Percentiles rank a stretch among this genome's conserved stretches.
These are phyloP conservation scores for Microcyclospora tardicrescens DNA, from an alignment of 2,329 filamentous ascomycete genomes.

Conservation along the genomic window DNA sequence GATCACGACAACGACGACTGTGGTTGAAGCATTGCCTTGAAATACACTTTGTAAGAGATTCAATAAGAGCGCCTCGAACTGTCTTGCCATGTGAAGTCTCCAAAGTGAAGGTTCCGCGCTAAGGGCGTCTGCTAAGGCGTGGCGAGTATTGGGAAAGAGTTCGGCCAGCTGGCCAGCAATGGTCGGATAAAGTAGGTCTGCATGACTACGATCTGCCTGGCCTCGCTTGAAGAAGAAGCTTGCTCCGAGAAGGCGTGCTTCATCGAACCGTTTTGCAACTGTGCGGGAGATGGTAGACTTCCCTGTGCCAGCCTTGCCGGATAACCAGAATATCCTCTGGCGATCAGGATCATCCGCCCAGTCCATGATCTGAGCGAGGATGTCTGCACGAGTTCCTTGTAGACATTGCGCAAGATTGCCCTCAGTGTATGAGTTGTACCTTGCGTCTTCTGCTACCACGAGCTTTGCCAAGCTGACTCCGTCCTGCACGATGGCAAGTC, in stretches of 20 bases:
- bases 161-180: slow-evolving; percentile 6
- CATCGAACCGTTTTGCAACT: slow-evolving; percentile 10
- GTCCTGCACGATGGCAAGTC: background rate
- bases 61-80: no score
- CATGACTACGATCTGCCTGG: slow-evolving; percentile 4
- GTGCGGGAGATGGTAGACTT: slow-evolving; percentile 24
- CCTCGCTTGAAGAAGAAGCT: slow-evolving; percentile 15
- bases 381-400: slow-evolving; percentile 11
- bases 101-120: slow-evolving; percentile 2
- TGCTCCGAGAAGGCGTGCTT: slow-evolving; percentile 4
- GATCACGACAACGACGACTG: no score
- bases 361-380: slow-evolving; percentile 13
- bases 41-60: no score
- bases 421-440: slow-evolving; percentile 14
- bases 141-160: background rate
- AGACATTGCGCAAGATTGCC: slow-evolving; percentile 15
- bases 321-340: slow-evolving; percentile 21
- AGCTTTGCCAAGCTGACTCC: slow-evolving; percentile 3
- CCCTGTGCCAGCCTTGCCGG: slow-evolving; percentile 21
- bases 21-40: no score
- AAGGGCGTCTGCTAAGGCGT: background rate
- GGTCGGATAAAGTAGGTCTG: slow-evolving; percentile 4
- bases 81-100: no score
- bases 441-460: slow-evolving; percentile 7
- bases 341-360: slow-evolving; percentile 11